Conservation (phyloP, 495 filamentous ascomycete species). For the Schizothecium vesticola region DNA sequence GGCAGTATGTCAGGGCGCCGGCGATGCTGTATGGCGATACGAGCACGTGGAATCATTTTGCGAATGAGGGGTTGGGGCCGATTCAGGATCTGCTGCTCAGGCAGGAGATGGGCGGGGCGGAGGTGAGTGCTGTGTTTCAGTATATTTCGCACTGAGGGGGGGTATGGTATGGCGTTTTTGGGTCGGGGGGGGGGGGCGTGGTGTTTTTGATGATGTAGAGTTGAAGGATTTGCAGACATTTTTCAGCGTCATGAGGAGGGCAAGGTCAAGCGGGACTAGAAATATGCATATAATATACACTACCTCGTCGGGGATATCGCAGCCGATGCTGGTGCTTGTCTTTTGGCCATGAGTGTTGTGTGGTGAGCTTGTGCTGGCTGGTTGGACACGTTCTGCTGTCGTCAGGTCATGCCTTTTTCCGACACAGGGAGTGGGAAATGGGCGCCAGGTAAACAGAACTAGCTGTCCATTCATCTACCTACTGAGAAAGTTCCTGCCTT, state of each 20-base stretch:
- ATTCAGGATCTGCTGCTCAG: conserved; percentile 91
- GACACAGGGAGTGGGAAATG: too few relatives aligned
- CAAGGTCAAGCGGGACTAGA: background rate
- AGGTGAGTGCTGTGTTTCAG: conserved; percentile 94
- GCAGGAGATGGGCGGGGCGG: conserved; percentile 72
- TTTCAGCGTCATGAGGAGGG: background rate
- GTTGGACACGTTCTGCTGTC: too few relatives aligned
- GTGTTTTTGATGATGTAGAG: background rate
- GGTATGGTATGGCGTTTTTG: background rate
- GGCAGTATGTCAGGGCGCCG: conserved; percentile 78
- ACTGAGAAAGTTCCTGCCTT: too few relatives aligned
- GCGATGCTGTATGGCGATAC: conserved; percentile 98
- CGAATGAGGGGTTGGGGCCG: conserved; percentile 66
- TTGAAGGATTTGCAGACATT: background rate
- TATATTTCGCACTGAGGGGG: conserved; percentile 77
- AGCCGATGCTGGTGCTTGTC: background rate
- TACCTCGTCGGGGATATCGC: background rate
- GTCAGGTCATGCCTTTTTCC: too few relatives aligned
- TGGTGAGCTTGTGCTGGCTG: too few relatives aligned
- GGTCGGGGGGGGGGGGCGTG: background rate
- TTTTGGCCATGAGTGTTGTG: background rate
- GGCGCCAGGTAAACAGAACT: too few relatives aligned
- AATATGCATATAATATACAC: background rate
- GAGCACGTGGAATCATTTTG: conserved; percentile 97
- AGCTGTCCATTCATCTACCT: too few relatives aligned